phyloP scores from a whole-genome alignment of 2,329 filamentous ascomycete genomes.

The Phialocephala subalpina region DNA sequence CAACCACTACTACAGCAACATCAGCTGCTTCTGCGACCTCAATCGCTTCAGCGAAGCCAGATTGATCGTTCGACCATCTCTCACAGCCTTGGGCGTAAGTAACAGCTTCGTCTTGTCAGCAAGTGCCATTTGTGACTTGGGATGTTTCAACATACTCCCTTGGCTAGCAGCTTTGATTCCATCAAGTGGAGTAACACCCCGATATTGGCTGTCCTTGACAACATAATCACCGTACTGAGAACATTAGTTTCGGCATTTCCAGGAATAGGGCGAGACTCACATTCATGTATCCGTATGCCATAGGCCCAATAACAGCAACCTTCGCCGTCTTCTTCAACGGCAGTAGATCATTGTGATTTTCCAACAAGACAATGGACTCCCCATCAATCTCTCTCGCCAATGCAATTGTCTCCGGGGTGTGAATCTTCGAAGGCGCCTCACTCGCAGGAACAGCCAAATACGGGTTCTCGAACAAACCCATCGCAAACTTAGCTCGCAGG shows the following conservation, averaged over 20 bases:
- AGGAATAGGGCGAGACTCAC: constrained; percentile 49
- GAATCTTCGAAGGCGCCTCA: constrained; percentile 65
- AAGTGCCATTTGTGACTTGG: constrained; percentile 38
- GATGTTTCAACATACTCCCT: constrained; percentile 44
- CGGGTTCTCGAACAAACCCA: constrained; percentile 76
- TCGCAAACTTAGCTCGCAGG: constrained; percentile 72
- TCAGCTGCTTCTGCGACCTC: constrained; percentile 71
- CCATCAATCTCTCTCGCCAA: constrained; percentile 79
- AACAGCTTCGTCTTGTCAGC: constrained; percentile 46
- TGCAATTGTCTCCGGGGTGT: constrained; percentile 72
- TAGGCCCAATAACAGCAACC: constrained; percentile 77
- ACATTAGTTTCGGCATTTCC: neutral
- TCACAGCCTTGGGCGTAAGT: constrained; percentile 76
- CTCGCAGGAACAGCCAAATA: constrained; percentile 65
- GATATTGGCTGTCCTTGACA: constrained; percentile 67
- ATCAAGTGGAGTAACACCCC: constrained; percentile 74
- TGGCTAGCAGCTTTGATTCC: constrained; percentile 69
- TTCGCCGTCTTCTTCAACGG: constrained; percentile 73
- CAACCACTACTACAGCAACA: constrained; percentile 76
- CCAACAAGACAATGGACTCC: constrained; percentile 82
- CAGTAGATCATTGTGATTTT: constrained; percentile 73
- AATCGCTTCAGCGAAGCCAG: constrained; percentile 72
- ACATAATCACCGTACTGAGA: constrained; percentile 77
- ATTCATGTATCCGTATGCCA: constrained; percentile 76
- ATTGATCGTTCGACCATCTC: constrained; percentile 75